Evolutionary conservation across 768 basidiomycete species (phyloP), one percentile per base, ranked within the genome.

Genomic region (Russula dissimulans): DNA sequence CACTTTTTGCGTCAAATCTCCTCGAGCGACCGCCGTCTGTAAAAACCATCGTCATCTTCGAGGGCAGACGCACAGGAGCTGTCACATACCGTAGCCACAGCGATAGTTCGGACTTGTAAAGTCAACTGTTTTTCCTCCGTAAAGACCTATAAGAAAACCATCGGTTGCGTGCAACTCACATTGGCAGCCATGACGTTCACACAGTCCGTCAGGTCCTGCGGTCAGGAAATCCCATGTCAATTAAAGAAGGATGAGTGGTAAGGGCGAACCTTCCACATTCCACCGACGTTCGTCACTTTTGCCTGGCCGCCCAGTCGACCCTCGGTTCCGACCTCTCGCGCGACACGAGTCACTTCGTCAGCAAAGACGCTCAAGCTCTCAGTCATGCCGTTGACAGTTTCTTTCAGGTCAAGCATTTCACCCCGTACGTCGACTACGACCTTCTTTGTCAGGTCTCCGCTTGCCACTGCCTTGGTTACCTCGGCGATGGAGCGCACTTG

Each of bases 141-240:
- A 57, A 43, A 53, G 58, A 2, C 14, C n/a, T 46, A 48, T 31
- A 59, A 29, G 39, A 34, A 34, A 49, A n/a, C 32, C n/a, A 26
- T 39, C 38, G 31, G 47, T 50, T 5, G 12, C 45, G 47, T 53
- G 36, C 39, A 14, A 78, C 85, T 63, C 65, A 91, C 87, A 68
- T 97, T 97, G 44, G 85, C 85, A 44, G 93, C 93, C 94, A 95
- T 95, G 68, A 91, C 83, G 70, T 95, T 97, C 66, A 97, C 94
- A 72, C 91, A 94, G 69, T 95, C 91, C 51, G 94, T 95, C 75
- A 97, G 77, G 70, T 93, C 89, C 76, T 81, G 68, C 58, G 70
- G 71, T 1, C 56, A 57, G 10, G 57, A 6, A 46, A 64, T 36
- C 29, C 14, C 41, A 29, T 15, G 31, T 32, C n/a, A 41, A 14